phyloP scores from a whole-genome alignment of 495 filamentous ascomycete species.

The Mycothermus thermophilus region DNA sequence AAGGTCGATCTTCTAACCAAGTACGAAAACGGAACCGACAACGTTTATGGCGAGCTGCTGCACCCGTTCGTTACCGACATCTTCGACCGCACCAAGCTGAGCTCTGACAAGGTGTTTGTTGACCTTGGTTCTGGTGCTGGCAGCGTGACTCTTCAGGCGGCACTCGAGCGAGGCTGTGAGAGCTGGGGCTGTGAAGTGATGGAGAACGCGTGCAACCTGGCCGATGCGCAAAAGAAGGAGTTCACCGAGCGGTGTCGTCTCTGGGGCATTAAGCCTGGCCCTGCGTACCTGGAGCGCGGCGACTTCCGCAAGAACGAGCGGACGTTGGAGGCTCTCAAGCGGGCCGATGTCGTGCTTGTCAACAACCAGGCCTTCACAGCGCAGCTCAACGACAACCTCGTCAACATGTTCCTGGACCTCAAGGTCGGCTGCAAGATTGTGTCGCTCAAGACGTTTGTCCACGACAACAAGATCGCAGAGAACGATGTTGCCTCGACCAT shows the following conservation, averaged over 20 bases:
- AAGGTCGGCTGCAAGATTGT: slow-evolving; percentile 85
- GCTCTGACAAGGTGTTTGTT: slow-evolving; percentile 70
- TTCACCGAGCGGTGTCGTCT: slow-evolving; percentile 71
- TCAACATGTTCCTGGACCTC: slow-evolving; percentile 84
- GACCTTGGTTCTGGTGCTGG: slow-evolving; percentile 92
- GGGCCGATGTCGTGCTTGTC: slow-evolving; percentile 83
- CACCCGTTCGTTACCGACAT: slow-evolving; percentile 70
- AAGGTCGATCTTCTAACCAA: slow-evolving; percentile 65
- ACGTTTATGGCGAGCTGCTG: slow-evolving; percentile 87
- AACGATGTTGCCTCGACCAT: slow-evolving; percentile 60
- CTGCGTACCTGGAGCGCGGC: slow-evolving; percentile 65
- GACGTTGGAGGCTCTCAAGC: slow-evolving; percentile 57
- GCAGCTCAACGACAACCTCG: slow-evolving; percentile 68
- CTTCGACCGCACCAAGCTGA: slow-evolving; percentile 63
- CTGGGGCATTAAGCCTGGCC: slow-evolving; percentile 74
- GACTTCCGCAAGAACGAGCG: slow-evolving; percentile 67
- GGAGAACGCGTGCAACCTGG: slow-evolving; percentile 71
- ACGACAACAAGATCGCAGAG: slow-evolving; percentile 30
- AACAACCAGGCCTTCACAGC: slow-evolving; percentile 95
- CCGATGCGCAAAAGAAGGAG: slow-evolving; percentile 73
- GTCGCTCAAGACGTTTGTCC: slow-evolving; percentile 32
- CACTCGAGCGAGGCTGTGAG: slow-evolving; percentile 83
- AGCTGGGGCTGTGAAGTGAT: slow-evolving; percentile 96
- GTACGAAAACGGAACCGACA: slow-evolving; percentile 76
- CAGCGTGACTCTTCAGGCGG: slow-evolving; percentile 89